phyloP scores from a whole-genome alignment of 257 asterid species.

The Gardenia jasminoides region DNA sequence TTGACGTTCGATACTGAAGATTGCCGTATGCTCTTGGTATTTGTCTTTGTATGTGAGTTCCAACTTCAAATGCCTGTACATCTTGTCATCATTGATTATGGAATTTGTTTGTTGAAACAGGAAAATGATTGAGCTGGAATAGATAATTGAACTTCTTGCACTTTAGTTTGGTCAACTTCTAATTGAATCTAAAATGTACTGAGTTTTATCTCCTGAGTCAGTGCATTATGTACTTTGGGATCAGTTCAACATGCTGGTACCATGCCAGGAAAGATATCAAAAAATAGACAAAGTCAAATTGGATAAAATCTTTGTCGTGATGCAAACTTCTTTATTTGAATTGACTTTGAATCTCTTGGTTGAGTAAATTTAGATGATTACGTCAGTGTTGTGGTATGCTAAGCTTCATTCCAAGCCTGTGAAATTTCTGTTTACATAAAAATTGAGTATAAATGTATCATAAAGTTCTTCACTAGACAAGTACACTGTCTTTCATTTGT shows the following conservation, averaged over 20 bases:
- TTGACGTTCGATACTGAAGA: background rate
- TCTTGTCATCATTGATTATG: background rate
- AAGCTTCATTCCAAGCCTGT: background rate
- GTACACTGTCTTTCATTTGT: background rate
- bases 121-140: background rate
- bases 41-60: background rate
- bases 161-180: background rate
- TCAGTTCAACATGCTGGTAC: background rate
- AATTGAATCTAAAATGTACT: background rate
- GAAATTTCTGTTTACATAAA: background rate
- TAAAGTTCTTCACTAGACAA: background rate
- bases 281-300: background rate
- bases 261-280: no score
- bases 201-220: background rate
- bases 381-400: background rate
- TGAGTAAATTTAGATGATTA: background rate
- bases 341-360: background rate
- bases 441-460: background rate
- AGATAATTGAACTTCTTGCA: background rate
- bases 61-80: background rate
- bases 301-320: background rate
- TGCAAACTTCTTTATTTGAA: background rate
- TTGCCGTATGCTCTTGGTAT: background rate
- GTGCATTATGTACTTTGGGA: background rate
- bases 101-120: background rate